These are phyloP conservation scores for Hyaloscypha finlandica DNA, from an alignment of 495 filamentous ascomycete species.

Conservation along the genomic window DNA sequence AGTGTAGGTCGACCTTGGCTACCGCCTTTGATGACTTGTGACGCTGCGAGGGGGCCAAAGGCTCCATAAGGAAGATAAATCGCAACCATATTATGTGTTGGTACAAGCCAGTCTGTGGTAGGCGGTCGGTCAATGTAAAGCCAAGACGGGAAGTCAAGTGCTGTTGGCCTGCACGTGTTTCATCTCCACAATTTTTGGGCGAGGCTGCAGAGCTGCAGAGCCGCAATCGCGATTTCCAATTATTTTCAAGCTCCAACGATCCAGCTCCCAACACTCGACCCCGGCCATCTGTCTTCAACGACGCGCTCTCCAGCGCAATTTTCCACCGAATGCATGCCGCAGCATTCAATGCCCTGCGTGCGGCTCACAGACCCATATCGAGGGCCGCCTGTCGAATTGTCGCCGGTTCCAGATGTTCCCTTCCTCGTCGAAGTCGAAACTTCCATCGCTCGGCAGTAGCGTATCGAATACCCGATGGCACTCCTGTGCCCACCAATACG, in stretches of 20 bases:
- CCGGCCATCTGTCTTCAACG: conserved; percentile 1
- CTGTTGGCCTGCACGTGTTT: no score
- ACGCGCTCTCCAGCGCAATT: conserved; percentile 40
- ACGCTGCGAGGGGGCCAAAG: no score
- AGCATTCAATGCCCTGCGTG: conserved; percentile 39
- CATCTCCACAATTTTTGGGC: not conserved
- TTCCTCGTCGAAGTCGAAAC: conserved; percentile 34
- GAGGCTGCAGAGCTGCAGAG: conserved; percentile 9
- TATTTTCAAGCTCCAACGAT: not conserved
- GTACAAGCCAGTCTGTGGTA: no score
- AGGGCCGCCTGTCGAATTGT: conserved; percentile 33
- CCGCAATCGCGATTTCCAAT: not conserved
- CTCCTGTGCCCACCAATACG: conserved; percentile 30
- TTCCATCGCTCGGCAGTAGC: conserved; percentile 38
- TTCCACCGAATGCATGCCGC: conserved; percentile 44
- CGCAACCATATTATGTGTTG: no score
- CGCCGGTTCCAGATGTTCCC: conserved; percentile 35
- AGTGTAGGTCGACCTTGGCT: no score
- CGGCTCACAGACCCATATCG: conserved; percentile 29
- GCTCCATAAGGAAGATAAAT: no score
- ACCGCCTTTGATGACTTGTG: no score
- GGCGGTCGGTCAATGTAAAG: no score
- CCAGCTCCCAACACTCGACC: not conserved
- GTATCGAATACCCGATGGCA: conserved; percentile 35
- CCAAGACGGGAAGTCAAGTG: no score